Conservation (phyloP, 257 asterid species). For the Catharanthus roseus region DNA sequence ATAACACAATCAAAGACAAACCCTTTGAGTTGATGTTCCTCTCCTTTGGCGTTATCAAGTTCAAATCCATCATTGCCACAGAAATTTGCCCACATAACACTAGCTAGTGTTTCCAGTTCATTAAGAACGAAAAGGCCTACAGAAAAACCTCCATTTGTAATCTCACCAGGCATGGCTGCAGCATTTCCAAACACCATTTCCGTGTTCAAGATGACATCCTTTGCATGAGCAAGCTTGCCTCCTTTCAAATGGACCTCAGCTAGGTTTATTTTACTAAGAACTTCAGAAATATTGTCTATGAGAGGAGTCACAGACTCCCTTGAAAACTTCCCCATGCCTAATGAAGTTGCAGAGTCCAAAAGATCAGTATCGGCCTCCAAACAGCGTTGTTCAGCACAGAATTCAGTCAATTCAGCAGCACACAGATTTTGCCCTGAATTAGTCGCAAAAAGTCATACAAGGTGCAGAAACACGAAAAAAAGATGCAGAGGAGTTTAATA, state of each 20-base stretch:
- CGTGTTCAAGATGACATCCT: constrained; percentile 55
- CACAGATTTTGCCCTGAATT: constrained; percentile 40
- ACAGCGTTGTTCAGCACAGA: constrained; percentile 23
- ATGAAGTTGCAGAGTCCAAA: constrained; percentile 45
- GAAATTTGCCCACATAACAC: constrained; percentile 61
- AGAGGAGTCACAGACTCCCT: constrained; percentile 31
- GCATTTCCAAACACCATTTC: constrained; percentile 51
- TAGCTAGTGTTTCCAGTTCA: constrained; percentile 64
- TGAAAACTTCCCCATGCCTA: constrained; percentile 21
- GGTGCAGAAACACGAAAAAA: background rate
- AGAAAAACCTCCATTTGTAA: constrained; percentile 37
- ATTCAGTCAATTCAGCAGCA: constrained; percentile 30
- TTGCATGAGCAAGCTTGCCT: constrained; percentile 46
- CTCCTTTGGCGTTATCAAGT: constrained; percentile 39
- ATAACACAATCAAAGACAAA: constrained; percentile 62
- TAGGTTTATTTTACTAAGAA: constrained; percentile 37
- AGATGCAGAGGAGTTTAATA: background rate
- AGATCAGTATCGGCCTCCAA: constrained; percentile 35
- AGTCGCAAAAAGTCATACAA: constrained; percentile 16
- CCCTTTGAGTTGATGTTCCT: constrained; percentile 35
- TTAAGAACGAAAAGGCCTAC: constrained; percentile 50
- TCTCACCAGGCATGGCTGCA: constrained; percentile 26
- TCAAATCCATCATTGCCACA: constrained; percentile 42
- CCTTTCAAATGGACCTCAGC: constrained; percentile 40
- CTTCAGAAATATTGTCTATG: constrained; percentile 49